A percentile compares a stretch with the other conserved stretches of the same genome.
Conservation (phyloP, 768 basidiomycete genomes). For the Trametes elegans region DNA sequence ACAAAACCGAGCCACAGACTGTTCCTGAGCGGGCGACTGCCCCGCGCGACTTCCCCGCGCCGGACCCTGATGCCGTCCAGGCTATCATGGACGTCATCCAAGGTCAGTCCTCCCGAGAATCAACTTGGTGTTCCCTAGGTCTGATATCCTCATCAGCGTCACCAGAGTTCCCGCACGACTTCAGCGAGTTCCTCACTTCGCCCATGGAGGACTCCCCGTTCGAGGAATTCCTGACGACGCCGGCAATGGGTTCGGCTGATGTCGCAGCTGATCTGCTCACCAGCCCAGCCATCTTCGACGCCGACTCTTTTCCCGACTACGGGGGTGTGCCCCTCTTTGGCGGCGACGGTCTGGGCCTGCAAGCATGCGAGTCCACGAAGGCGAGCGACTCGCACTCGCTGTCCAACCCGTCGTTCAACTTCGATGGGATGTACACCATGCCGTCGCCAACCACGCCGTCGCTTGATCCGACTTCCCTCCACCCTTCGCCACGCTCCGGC, state of each 20-base stretch:
- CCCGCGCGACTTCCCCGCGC: conserved; percentile 17
- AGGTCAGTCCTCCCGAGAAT: conserved; percentile 24
- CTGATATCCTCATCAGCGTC: conserved; percentile 30
- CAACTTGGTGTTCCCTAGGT: conserved; percentile 4
- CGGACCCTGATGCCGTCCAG: conserved; percentile 32
- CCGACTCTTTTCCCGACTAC: conserved; percentile 32
- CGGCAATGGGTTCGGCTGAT: conserved; percentile 37
- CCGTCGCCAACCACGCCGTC: conserved; percentile 50
- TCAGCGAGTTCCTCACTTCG: conserved; percentile 45
- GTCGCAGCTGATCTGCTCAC: conserved; percentile 40
- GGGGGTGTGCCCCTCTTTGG: conserved; percentile 33
- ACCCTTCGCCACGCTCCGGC: conserved; percentile 32
- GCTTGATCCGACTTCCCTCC: conserved; percentile 40
- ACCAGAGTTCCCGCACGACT: conserved; percentile 40
- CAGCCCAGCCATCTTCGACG: conserved; percentile 40
- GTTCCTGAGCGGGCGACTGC: conserved; percentile 25
- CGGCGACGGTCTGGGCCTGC: conserved; percentile 13
- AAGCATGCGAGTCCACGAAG: conserved; percentile 20
- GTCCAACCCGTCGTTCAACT: conserved; percentile 24
- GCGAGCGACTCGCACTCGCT: conserved; percentile 20
- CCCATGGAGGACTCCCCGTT: conserved; percentile 47
- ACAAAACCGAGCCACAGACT: conserved; percentile 32
- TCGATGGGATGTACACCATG: conserved; percentile 44
- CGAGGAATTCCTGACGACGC: conserved; percentile 45
- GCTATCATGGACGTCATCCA: conserved; percentile 40